These are phyloP conservation scores for Eutypella sp. DNA, from an alignment of 2,329 filamentous ascomycete genomes.

Conservation along the genomic window DNA sequence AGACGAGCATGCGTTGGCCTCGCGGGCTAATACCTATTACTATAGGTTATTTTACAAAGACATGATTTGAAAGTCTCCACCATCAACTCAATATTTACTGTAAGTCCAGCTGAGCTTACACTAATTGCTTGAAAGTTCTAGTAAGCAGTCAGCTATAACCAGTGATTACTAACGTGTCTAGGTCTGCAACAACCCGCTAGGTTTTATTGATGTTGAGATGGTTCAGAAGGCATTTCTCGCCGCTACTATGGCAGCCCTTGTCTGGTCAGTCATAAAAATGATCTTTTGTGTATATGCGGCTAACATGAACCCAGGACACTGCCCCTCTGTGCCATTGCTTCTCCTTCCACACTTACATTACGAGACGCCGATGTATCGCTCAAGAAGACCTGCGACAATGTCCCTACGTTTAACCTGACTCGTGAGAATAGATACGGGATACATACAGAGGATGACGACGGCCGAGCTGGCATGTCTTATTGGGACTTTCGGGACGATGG, in stretches of 20 bases:
- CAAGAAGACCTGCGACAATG: conserved; percentile 4
- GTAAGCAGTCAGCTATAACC: too few relatives aligned
- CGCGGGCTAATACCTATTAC: not conserved
- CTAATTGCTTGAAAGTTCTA: not conserved
- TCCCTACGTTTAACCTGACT: conserved; percentile 7
- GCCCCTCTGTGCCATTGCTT: conserved; percentile 11
- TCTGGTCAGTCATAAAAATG: not conserved
- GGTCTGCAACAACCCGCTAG: conserved; percentile 4
- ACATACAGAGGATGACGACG: conserved; percentile 1
- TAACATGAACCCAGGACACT: conserved; percentile 2
- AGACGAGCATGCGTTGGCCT: not conserved
- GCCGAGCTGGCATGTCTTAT: conserved; percentile 6
- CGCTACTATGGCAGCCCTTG: not conserved
- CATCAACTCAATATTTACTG: conserved; percentile 9
- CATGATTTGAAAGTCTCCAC: conserved; percentile 6
- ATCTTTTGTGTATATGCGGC: not conserved
- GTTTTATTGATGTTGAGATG: conserved; percentile 3
- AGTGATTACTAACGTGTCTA: not conserved
- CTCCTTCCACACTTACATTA: conserved; percentile 8
- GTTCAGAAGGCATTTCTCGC: conserved; percentile 1
- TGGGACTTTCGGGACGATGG: conserved; percentile 4
- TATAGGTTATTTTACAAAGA: conserved; percentile 8
- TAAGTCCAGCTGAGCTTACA: conserved; percentile 1
- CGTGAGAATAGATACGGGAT: conserved; percentile 8
- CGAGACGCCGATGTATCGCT: conserved; percentile 1